phyloP scores from a whole-genome alignment of 2,329 filamentous ascomycete genomes.

The Ceratocystis diversiconidia region DNA sequence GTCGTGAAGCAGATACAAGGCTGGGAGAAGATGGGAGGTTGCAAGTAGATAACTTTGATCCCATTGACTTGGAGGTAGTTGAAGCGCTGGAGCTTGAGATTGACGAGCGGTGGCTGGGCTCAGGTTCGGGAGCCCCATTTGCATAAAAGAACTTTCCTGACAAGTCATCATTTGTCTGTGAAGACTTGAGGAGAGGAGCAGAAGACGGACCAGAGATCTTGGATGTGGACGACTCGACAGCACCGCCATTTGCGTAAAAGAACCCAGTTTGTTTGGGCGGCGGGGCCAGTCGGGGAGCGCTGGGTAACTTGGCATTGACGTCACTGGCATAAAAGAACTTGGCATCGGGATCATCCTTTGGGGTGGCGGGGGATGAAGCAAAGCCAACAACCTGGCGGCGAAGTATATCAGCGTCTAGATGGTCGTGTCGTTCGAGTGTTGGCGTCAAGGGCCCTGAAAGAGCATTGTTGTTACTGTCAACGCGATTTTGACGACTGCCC shows the following conservation, averaged over 20 bases:
- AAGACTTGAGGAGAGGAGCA: constrained; percentile 10
- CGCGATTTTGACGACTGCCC: constrained; percentile 54
- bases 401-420: constrained; percentile 9
- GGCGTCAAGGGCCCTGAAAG: constrained; percentile 42
- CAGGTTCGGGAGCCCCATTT: constrained; percentile 45
- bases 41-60: constrained; percentile 29
- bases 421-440: constrained; percentile 28
- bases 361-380: constrained; percentile 26
- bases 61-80: constrained; percentile 28
- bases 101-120: constrained; percentile 27
- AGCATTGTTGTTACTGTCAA: constrained; percentile 54
- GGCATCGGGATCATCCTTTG: constrained; percentile 30
- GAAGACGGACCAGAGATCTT: constrained; percentile 23
- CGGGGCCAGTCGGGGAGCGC: constrained; percentile 27
- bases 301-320: constrained; percentile 35
- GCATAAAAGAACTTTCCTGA: constrained; percentile 61
- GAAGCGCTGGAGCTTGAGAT: constrained; percentile 35
- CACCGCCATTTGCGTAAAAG: constrained; percentile 41
- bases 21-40: constrained; percentile 17
- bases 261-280: constrained; percentile 34
- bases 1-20: constrained; percentile 11
- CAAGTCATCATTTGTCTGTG: constrained; percentile 16
- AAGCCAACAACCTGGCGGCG: constrained; percentile 28
- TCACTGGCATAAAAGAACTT: constrained; percentile 94
- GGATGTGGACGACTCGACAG: constrained; percentile 25